These are phyloP conservation scores for Cyclotella choctawhatcheeana DNA, from an alignment of 108 stramenopile species.

Conservation along the genomic window DNA sequence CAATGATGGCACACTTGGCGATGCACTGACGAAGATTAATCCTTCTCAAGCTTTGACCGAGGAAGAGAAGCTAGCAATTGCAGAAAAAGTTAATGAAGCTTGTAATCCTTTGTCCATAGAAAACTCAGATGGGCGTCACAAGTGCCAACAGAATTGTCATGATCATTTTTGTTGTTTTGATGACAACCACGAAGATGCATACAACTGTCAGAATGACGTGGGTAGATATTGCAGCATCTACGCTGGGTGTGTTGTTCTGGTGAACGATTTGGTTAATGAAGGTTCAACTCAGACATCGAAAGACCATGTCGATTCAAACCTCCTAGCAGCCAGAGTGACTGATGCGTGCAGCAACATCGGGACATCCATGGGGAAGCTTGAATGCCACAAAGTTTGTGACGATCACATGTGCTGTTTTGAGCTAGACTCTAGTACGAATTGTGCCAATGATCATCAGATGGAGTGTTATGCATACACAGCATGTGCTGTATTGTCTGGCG, in stretches of 20 bases:
- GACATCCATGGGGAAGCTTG: conserved; percentile 11
- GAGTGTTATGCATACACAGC: conserved; percentile 10
- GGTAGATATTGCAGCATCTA: conserved; percentile 25
- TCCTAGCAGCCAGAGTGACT: not conserved
- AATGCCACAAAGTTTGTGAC: conserved; percentile 12
- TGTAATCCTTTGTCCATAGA: conserved; percentile 11
- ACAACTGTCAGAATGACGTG: conserved; percentile 34
- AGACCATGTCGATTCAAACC: not conserved
- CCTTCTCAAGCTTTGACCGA: conserved; percentile 7
- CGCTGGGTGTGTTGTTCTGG: conserved; percentile 17
- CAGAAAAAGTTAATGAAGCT: conserved; percentile 17
- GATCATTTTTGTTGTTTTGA: conserved; percentile 44
- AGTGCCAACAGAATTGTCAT: conserved; percentile 37
- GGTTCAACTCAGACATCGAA: not conserved
- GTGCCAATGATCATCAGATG: not conserved
- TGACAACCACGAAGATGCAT: conserved; percentile 12
- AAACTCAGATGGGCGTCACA: conserved; percentile 9
- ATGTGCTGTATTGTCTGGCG: not conserved
- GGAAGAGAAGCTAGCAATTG: conserved; percentile 21
- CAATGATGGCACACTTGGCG: not conserved
- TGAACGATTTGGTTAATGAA: conserved; percentile 4
- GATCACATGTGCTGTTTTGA: conserved; percentile 16
- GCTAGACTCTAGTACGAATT: not conserved
- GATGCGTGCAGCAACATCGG: conserved; percentile 13
- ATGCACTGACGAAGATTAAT: not conserved